A percentile compares a stretch with the other conserved stretches of the same genome.
These are phyloP conservation scores for Desmodesmus armatus DNA, from an alignment of 139 green algal species.

Conservation along the genomic window DNA sequence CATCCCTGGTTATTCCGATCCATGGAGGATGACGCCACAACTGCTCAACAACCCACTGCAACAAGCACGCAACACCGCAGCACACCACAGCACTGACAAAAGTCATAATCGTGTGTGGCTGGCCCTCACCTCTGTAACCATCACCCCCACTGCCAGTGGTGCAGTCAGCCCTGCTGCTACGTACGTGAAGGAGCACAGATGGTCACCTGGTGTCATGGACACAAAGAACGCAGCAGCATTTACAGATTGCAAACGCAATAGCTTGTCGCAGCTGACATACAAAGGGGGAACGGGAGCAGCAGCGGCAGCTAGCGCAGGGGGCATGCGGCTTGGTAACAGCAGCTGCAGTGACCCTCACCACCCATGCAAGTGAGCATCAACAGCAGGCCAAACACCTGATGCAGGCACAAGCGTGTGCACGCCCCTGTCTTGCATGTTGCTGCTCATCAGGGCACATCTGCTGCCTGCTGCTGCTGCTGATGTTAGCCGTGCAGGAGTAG, in stretches of 20 bases:
- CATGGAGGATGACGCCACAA: not conserved
- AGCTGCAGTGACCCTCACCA: not conserved
- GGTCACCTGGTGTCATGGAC: not conserved
- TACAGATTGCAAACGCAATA: too few relatives aligned
- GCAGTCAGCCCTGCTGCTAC: not conserved
- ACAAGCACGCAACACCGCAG: not conserved
- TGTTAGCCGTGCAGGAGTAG: too few relatives aligned
- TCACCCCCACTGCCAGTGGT: slow-evolving; percentile 8
- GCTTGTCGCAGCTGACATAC: too few relatives aligned
- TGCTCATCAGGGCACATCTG: too few relatives aligned
- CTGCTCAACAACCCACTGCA: not conserved
- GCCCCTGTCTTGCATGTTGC: too few relatives aligned
- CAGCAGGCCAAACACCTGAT: too few relatives aligned
- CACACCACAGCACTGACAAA: not conserved
- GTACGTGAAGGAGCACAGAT: not conserved
- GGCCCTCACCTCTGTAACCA: not conserved
- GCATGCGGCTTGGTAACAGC: not conserved
- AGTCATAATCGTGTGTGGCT: not conserved
- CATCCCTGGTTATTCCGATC: too few relatives aligned
- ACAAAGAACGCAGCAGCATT: not conserved
- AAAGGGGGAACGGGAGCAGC: not conserved
- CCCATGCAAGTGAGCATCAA: not conserved
- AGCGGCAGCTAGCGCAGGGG: not conserved
- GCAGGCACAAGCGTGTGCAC: too few relatives aligned
- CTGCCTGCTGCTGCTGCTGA: too few relatives aligned